Evolutionary conservation across 2,329 filamentous ascomycete genomes (phyloP).

Genomic region (Colletotrichum aenigma): DNA sequence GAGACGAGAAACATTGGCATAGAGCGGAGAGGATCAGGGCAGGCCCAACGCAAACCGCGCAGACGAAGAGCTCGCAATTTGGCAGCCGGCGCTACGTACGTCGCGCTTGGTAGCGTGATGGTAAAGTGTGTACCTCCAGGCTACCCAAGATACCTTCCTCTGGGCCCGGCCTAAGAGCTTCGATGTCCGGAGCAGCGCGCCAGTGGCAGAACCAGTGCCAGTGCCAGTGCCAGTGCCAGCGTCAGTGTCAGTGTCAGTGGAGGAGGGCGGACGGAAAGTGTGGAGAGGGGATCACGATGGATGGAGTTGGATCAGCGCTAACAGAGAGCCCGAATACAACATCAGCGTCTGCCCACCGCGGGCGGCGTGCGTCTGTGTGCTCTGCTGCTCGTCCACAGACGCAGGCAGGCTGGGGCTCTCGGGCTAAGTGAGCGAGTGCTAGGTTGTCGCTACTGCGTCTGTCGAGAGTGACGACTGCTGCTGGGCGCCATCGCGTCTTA

Average conservation of each 20-base stretch:
- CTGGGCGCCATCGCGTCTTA: neutral
- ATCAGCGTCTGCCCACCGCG: neutral
- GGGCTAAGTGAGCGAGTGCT: neutral
- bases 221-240: neutral
- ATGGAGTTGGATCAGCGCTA: constrained; percentile 1
- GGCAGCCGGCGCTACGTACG: too few relatives aligned
- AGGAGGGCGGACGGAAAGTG: neutral
- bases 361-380: neutral
- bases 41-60: too few relatives aligned
- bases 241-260: neutral
- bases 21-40: too few relatives aligned
- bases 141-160: neutral
- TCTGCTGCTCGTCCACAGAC: neutral
- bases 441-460: neutral
- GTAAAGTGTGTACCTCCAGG: too few relatives aligned
- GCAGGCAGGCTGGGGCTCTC: neutral
- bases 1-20: neutral
- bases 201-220: neutral
- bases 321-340: neutral
- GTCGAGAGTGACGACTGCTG: neutral
- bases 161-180: neutral
- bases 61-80: too few relatives aligned
- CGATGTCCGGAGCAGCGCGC: neutral
- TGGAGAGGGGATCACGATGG: constrained; percentile 4
- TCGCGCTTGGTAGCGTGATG: too few relatives aligned